Evolutionary conservation across 495 filamentous ascomycete species (phyloP).

Genomic region (Neurospora intermedia): DNA sequence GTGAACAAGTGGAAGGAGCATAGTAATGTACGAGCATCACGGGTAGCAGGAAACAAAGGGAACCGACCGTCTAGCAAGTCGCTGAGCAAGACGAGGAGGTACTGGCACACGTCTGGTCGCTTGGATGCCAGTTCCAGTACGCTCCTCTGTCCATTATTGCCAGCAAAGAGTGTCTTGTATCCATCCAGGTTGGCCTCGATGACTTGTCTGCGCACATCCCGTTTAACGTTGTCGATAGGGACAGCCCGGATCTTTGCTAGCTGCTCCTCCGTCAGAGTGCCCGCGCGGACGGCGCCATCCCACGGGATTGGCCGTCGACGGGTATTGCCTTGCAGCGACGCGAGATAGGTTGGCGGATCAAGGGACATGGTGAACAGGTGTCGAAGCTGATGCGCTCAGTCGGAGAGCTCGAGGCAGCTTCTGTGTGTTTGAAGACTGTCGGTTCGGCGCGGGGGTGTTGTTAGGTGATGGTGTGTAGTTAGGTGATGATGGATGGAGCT

Average conservation of each 20-base stretch:
- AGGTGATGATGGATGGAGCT: not conserved
- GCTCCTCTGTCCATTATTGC: conserved; percentile 53
- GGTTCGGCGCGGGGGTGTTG: not conserved
- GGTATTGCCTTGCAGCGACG: conserved; percentile 88
- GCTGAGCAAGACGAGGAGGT: conserved; percentile 78
- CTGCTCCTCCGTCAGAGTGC: conserved; percentile 88
- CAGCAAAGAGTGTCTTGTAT: conserved; percentile 71
- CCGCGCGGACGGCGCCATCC: conserved; percentile 91
- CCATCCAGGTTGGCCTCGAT: conserved; percentile 68
- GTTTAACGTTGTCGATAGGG: conserved; percentile 92
- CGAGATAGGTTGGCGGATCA: conserved; percentile 83
- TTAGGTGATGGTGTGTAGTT: not conserved
- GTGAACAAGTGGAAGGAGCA: not conserved
- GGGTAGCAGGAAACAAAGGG: conserved; percentile 4
- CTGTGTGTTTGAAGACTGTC: not conserved
- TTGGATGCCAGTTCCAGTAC: conserved; percentile 72
- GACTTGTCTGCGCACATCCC: conserved; percentile 63
- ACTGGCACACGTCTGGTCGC: conserved; percentile 82
- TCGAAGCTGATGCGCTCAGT: not conserved
- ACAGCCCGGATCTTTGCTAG: conserved; percentile 94
- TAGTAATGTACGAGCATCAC: not conserved
- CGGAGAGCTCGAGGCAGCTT: not conserved
- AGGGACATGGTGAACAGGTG: conserved; percentile 46
- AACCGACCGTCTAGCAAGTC: conserved; percentile 75
- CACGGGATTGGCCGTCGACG: conserved; percentile 89